Evolutionary conservation across 192 early-diverging fungal genomes (phyloP), one percentile per base, ranked within the genome.

Genomic region (Dissophora ornata): DNA sequence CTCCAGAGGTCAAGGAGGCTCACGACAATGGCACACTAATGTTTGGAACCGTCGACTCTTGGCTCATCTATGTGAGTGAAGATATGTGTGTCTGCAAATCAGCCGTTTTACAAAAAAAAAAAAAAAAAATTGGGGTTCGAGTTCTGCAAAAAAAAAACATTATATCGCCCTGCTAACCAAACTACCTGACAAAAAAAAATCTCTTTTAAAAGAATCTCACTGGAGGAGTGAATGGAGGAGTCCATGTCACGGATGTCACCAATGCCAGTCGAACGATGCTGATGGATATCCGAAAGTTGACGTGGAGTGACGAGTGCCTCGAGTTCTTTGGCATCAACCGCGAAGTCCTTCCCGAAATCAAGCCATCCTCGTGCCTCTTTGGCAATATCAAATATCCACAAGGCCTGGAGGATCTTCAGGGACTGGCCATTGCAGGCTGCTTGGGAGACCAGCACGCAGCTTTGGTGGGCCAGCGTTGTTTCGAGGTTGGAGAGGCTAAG

Each of bases 361-460:
- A 82, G 19, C 91, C 95, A 21, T 96, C 94, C 16, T 86, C 95
- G 0, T 89, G 93, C 47, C 49, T 90, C 6, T 95, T 94, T 79
- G 95, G 95, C 25, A 48, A 70, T 8, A 48, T 70, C n/a, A 59
- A 47, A n/a, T n/a, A n/a, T n/a, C 12, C 49, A 49, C n/a, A 34
- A n/a, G 24, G 19, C 0, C 78, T 83, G 7, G 91, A 89, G 2
- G 80, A 87, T 2, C 83, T 96, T 24, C 54, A 83, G 40, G 92
- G 89, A 33, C 65, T 96, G 2, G 90, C 94, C 1, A 90, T 98
- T 44, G 73, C 93, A n/a, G 96, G 96, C 0, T 92, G 91, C 68
- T 79, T 98, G 34, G 96, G 96, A 52, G 96, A 98, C 81, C 96
- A 98, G 74, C 96, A 98, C 77, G 93, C 94, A 15, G 96, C 96